Evolutionary conservation across 2,329 filamentous ascomycete genomes (phyloP).

Genomic region (Ophiostoma populinum): DNA sequence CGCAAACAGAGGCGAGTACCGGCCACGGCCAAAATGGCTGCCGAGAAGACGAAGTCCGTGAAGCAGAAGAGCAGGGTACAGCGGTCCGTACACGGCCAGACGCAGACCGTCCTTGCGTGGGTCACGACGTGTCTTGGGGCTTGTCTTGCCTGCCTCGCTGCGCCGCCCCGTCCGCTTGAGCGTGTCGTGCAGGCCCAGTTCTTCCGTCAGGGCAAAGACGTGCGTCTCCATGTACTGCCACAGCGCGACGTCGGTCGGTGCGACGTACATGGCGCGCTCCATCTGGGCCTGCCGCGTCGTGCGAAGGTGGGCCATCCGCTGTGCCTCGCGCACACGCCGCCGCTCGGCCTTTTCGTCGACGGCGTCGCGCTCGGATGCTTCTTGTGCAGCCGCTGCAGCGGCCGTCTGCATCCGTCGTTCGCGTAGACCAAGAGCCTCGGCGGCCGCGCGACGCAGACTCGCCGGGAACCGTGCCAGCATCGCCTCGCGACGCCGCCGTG

Average conservation of each 20-base stretch:
- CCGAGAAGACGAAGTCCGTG: conserved; percentile 39
- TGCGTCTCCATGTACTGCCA: conserved; percentile 51
- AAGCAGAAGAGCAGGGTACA: conserved; percentile 46
- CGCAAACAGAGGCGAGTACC: conserved; percentile 40
- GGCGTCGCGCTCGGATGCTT: neutral
- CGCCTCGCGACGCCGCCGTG: too few species aligned
- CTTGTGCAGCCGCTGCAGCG: neutral
- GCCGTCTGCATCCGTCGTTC: conserved; percentile 6
- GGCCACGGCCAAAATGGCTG: conserved; percentile 28
- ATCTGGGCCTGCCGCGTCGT: conserved; percentile 18
- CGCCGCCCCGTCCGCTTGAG: neutral
- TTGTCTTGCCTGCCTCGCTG: neutral
- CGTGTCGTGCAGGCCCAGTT: conserved; percentile 24
- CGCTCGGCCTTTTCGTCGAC: neutral
- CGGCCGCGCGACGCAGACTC: conserved; percentile 22
- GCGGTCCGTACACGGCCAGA: conserved; percentile 40
- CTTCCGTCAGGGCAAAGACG: conserved; percentile 43
- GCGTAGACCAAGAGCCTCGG: conserved; percentile 20
- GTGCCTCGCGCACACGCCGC: neutral
- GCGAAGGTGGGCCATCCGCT: too few species aligned
- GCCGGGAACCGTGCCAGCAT: conserved; percentile 24
- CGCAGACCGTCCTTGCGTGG: too few species aligned
- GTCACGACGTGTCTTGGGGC: too few species aligned
- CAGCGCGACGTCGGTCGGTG: conserved; percentile 43
- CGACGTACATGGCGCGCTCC: conserved; percentile 33